phyloP scores from a whole-genome alignment of 495 filamentous ascomycete genomes.

The Darksidea phi region DNA sequence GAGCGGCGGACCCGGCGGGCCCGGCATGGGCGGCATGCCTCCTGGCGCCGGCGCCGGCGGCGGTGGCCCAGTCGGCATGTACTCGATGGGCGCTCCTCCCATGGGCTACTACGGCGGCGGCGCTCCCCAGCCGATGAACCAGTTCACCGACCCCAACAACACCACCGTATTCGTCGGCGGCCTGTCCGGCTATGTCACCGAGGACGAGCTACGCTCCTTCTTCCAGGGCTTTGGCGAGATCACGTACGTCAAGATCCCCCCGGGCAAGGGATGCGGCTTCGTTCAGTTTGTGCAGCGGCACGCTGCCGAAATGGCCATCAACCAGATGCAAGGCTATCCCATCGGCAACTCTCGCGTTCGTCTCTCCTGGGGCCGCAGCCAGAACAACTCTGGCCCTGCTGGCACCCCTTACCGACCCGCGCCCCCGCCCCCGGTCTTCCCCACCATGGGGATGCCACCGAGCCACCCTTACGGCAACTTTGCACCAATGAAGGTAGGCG shows the following conservation, averaged over 20 bases:
- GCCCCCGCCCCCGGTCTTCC: slow-evolving; percentile 84
- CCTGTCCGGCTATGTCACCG: slow-evolving; percentile 95
- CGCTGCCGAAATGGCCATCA: slow-evolving; percentile 99
- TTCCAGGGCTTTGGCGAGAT: slow-evolving; percentile 99
- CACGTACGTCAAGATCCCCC: slow-evolving; percentile 99
- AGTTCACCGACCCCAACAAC: slow-evolving; percentile 99
- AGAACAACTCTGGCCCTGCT: slow-evolving; percentile 98
- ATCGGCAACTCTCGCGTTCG: slow-evolving; percentile 98
- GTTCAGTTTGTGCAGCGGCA: slow-evolving; percentile 99
- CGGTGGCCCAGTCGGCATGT: slow-evolving; percentile 51
- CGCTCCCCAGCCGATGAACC: slow-evolving; percentile 94
- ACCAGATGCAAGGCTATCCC: slow-evolving; percentile 99
- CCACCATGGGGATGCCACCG: slow-evolving; percentile 68
- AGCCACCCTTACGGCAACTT: slow-evolving; percentile 65
- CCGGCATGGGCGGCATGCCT: slow-evolving; percentile 51
- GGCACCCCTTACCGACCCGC: slow-evolving; percentile 97
- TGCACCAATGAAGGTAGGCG: slow-evolving; percentile 35
- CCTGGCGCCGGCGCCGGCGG: slow-evolving; percentile 34
- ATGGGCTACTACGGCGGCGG: slow-evolving; percentile 72
- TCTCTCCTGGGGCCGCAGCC: slow-evolving; percentile 93
- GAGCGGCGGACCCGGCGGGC: slow-evolving; percentile 59
- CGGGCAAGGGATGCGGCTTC: slow-evolving; percentile 98
- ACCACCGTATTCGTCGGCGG: slow-evolving; percentile 99
- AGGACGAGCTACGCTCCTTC: slow-evolving; percentile 98
- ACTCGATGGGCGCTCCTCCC: slow-evolving; percentile 71